Percentiles rank a stretch among this genome's conserved stretches.
These are phyloP conservation scores for Dovyalis caffra DNA, from an alignment of 345 rosid genomes.

Conservation along the genomic window DNA sequence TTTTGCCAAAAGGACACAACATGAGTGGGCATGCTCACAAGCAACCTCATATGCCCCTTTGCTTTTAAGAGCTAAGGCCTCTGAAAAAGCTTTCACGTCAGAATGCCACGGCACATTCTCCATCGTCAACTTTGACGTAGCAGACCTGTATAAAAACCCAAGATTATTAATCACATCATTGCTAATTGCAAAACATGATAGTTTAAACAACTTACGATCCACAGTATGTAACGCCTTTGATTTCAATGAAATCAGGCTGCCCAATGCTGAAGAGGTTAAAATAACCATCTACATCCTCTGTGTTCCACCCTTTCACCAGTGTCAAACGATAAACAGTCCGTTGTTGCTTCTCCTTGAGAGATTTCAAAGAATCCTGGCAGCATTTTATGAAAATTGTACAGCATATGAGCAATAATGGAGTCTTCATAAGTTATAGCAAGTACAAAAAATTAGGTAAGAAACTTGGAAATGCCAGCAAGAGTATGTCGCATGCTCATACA, in stretches of 20 bases:
- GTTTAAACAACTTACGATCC: conserved; percentile 61
- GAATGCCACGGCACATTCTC: conserved; percentile 98
- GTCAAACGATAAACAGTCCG: conserved; percentile 92
- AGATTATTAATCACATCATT: background rate
- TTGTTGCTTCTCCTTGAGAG: conserved; percentile 79
- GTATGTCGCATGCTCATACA: background rate
- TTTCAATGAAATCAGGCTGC: conserved; percentile 91
- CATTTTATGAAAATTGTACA: too few relatives aligned
- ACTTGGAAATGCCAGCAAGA: background rate
- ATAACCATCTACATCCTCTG: conserved; percentile 88
- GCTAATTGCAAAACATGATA: background rate
- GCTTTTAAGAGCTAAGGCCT: conserved; percentile 72
- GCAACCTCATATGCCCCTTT: conserved; percentile 88
- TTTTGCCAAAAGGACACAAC: conserved; percentile 91
- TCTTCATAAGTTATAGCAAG: background rate
- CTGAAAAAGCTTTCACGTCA: conserved; percentile 89
- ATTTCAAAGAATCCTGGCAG: conserved; percentile 83
- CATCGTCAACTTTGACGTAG: conserved; percentile 95
- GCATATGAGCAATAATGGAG: too few relatives aligned
- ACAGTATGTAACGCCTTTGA: conserved; percentile 96
- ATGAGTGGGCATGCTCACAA: conserved; percentile 95
- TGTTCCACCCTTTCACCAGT: conserved; percentile 94
- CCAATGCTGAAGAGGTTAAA: conserved; percentile 79
- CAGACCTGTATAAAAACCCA: conserved; percentile 46
- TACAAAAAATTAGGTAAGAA: background rate